phyloP scores from a whole-genome alignment of 202 grass and related monocot genomes.

The Dendrocalamus latiflorus region DNA sequence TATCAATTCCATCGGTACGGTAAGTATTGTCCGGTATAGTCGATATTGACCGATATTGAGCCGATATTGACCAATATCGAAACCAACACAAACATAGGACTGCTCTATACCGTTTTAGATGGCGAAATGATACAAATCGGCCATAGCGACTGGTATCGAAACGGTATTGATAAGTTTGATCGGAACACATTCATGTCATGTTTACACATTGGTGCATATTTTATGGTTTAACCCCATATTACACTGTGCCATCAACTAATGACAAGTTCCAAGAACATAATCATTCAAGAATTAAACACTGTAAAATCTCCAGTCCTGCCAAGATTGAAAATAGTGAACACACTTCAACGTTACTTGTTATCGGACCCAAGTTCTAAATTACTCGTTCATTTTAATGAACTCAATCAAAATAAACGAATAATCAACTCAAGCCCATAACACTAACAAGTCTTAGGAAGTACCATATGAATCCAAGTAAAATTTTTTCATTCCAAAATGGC shows the following conservation, averaged over 20 bases:
- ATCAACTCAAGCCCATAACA: neutral
- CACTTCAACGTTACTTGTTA: neutral
- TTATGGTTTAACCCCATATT: neutral
- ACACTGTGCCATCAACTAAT: neutral
- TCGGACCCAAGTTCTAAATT: neutral
- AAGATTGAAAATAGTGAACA: neutral
- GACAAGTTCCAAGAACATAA: neutral
- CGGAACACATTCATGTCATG: neutral
- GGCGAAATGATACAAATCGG: too few relatives aligned
- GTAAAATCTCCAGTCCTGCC: neutral
- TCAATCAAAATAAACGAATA: neutral
- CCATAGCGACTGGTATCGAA: too few relatives aligned
- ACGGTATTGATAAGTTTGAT: too few relatives aligned
- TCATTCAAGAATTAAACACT: neutral
- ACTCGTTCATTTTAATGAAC: neutral
- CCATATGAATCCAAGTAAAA: neutral
- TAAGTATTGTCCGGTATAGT: too few relatives aligned
- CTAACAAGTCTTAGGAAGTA: neutral
- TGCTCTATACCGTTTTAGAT: too few relatives aligned
- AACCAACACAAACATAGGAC: too few relatives aligned
- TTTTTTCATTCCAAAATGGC: neutral
- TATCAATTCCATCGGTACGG: too few relatives aligned
- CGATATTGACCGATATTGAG: rapidly evolving
- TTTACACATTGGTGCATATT: neutral
- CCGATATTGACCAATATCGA: too few relatives aligned